phyloP scores from a whole-genome alignment of 768 basidiomycete species.

The Tephrocybe sp. region DNA sequence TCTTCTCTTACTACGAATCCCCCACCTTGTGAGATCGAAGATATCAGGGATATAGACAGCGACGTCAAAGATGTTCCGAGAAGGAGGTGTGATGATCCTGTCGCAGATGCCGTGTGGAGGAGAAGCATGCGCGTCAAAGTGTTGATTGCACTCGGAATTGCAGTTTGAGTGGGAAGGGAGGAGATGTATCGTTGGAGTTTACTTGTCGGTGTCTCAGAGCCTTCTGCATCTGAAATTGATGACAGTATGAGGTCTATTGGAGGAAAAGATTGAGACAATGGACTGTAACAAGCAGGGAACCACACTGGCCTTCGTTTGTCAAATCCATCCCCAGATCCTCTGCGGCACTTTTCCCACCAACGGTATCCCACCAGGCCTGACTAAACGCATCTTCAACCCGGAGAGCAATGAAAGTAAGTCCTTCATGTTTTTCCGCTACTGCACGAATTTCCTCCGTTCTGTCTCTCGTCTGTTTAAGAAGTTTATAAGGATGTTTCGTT shows the following conservation, averaged over 20 bases:
- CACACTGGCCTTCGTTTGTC: conserved; percentile 45
- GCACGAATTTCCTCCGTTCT: conserved; percentile 49
- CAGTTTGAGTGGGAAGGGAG: conserved; percentile 74
- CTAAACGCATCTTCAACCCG: conserved; percentile 77
- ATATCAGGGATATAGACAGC: conserved; percentile 70
- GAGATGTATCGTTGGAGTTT: conserved; percentile 51
- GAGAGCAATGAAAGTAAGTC: conserved; percentile 58
- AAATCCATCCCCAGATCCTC: conserved; percentile 44
- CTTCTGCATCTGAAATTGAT: conserved; percentile 16
- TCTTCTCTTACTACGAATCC: conserved; percentile 72
- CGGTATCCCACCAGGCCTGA: conserved; percentile 56
- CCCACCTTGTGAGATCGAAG: conserved; percentile 71
- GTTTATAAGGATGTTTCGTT: conserved; percentile 11
- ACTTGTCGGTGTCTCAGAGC: conserved; percentile 19
- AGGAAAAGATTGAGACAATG: neutral
- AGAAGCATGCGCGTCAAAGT: conserved; percentile 66
- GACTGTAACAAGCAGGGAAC: neutral
- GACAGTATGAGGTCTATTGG: conserved; percentile 30
- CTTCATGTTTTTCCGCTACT: conserved; percentile 45
- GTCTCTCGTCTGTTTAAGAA: conserved; percentile 46
- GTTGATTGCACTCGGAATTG: conserved; percentile 55
- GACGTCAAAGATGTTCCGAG: conserved; percentile 80
- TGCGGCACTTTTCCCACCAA: conserved; percentile 31
- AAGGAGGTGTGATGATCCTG: conserved; percentile 68
- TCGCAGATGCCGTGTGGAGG: conserved; percentile 58